Conservation (phyloP, 345 rosid species). For the Crucihimalaya himalaica region DNA sequence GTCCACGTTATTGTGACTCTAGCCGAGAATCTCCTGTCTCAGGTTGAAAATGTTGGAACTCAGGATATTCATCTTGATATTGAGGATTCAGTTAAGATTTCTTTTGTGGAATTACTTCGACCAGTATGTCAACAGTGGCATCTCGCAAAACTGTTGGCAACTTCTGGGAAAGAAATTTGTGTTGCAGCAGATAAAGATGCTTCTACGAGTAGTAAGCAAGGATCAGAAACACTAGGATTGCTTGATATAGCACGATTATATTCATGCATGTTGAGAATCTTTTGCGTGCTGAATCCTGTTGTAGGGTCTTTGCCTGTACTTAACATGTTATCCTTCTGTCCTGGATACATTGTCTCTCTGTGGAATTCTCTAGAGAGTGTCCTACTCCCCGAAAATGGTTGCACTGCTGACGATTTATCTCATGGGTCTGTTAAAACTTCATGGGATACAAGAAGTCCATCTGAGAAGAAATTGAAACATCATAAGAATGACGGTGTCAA, state of each 20-base stretch:
- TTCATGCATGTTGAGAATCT: slow-evolving; percentile 81
- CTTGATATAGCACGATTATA: slow-evolving; percentile 76
- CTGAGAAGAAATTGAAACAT: slow-evolving; percentile 53
- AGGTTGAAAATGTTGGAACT: slow-evolving; percentile 53
- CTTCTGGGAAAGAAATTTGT: slow-evolving; percentile 45
- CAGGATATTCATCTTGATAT: slow-evolving; percentile 44
- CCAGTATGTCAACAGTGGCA: slow-evolving; percentile 94
- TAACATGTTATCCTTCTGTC: slow-evolving; percentile 86
- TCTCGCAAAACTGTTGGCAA: slow-evolving; percentile 72
- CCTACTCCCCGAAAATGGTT: slow-evolving; percentile 47
- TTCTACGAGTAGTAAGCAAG: slow-evolving; percentile 36
- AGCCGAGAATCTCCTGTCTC: slow-evolving; percentile 61
- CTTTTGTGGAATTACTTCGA: slow-evolving; percentile 60
- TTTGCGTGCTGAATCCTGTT: slow-evolving; percentile 57
- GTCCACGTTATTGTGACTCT: slow-evolving; percentile 62
- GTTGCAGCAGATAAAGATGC: slow-evolving; percentile 35
- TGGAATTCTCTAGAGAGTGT: slow-evolving; percentile 68
- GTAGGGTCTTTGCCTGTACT: slow-evolving; percentile 80
- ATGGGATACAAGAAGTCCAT: slow-evolving; percentile 42
- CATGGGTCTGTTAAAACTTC: slow-evolving; percentile 39
- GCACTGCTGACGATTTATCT: slow-evolving; percentile 26
- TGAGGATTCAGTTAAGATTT: slow-evolving; percentile 53
- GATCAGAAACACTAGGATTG: slow-evolving; percentile 51
- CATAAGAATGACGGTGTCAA: slow-evolving; percentile 58
- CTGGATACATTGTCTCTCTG: slow-evolving; percentile 66